A percentile compares a stretch with the other conserved stretches of the same genome.
Evolutionary conservation across 2,329 filamentous ascomycete species (phyloP).

Genomic region (Pseudonectria foliicola): DNA sequence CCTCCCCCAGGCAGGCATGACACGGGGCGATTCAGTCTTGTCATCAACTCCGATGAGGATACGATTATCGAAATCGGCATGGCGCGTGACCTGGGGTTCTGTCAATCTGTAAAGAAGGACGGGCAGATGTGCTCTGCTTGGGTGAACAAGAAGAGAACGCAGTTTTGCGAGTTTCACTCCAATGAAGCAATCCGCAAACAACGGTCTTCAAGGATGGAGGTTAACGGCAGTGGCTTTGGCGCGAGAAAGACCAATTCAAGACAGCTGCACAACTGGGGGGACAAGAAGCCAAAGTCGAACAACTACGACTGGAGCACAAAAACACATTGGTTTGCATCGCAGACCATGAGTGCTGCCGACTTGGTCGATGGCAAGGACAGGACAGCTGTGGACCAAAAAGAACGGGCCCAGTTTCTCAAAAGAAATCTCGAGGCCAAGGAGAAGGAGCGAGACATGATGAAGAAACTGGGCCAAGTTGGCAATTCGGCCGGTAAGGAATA

Average conservation of each 20-base stretch:
- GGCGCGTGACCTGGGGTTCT: slow-evolving; percentile 80
- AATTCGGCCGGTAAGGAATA: slow-evolving; percentile 64
- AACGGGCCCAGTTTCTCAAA: slow-evolving; percentile 59
- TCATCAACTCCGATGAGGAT: slow-evolving; percentile 79
- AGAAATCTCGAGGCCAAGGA: slow-evolving; percentile 59
- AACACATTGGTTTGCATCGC: slow-evolving; percentile 47
- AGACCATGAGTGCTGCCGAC: slow-evolving; percentile 47
- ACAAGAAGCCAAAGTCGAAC: slow-evolving; percentile 17
- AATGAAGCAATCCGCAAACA: slow-evolving; percentile 70
- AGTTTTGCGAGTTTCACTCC: slow-evolving; percentile 90
- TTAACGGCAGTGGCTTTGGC: slow-evolving; percentile 60
- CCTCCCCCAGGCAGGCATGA: slow-evolving; percentile 68
- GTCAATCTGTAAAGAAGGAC: slow-evolving; percentile 77
- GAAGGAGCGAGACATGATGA: slow-evolving; percentile 65
- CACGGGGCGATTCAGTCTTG: slow-evolving; percentile 78
- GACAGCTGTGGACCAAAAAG: slow-evolving; percentile 49
- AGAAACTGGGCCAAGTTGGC: slow-evolving; percentile 57
- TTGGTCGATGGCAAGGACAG: slow-evolving; percentile 59
- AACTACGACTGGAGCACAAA: slow-evolving; percentile 54
- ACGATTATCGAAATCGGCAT: slow-evolving; percentile 83
- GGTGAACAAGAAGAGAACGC: slow-evolving; percentile 82
- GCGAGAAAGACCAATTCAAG: slow-evolving; percentile 24
- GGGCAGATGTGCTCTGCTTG: slow-evolving; percentile 73
- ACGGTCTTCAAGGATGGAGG: slow-evolving; percentile 61
- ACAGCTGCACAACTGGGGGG: slow-evolving; percentile 11